A percentile compares a stretch with the other conserved stretches of the same genome.
Evolutionary conservation across 352 stramenopile genomes (phyloP).

Genomic region (Pythium apleroticum): DNA sequence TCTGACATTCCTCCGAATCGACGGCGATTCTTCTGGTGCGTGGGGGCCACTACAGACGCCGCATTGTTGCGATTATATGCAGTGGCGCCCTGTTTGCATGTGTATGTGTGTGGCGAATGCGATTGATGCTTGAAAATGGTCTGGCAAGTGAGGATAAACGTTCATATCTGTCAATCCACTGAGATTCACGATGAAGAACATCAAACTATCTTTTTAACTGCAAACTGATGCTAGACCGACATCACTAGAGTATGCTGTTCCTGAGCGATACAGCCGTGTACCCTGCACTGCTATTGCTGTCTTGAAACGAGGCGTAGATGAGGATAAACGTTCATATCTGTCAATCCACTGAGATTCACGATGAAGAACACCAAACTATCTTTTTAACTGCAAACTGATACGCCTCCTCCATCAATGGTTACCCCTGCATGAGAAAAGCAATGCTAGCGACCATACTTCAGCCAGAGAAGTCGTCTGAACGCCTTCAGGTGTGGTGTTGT

Average conservation of each 20-base stretch:
- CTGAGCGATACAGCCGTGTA: background rate
- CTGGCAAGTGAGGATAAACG: constrained; percentile 67
- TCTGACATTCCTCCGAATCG: constrained; percentile 65
- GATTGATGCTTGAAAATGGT: constrained; percentile 3
- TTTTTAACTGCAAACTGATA: constrained; percentile 91
- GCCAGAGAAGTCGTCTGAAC: no score
- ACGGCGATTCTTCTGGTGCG: constrained; percentile 1
- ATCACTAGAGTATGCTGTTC: background rate
- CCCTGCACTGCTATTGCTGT: background rate
- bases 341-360: constrained; percentile 82
- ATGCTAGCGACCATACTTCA: no score
- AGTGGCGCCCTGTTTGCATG: background rate
- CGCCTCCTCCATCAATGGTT: constrained; percentile 10
- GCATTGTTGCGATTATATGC: background rate
- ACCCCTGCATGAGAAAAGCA: no score
- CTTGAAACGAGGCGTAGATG: constrained; percentile 26
- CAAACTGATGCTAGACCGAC: constrained; percentile 35
- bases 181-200: constrained; percentile 36
- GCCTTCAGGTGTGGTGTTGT: no score
- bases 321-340: constrained; percentile 51
- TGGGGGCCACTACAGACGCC: background rate
- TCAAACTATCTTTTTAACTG: constrained; percentile 48
- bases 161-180: constrained; percentile 52
- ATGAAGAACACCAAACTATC: constrained; percentile 74
- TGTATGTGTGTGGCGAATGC: constrained; percentile 12